Evolutionary conservation across 1,139 yeast genomes (phyloP), one percentile per base, ranked within the genome.

Genomic region (Candida labiduridarum): DNA sequence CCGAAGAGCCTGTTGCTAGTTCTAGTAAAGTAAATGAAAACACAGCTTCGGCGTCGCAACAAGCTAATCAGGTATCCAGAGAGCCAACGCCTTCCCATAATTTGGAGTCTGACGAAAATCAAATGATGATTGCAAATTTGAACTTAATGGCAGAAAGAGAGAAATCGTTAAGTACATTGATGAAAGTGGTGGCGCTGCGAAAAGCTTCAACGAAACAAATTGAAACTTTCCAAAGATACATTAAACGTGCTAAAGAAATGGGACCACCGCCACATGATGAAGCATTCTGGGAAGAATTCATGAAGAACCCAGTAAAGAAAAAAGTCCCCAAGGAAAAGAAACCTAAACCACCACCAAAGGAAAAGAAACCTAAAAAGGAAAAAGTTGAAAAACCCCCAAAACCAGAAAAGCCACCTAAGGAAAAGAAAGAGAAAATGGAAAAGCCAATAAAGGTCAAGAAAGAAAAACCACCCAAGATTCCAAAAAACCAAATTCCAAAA

Each of bases 121-220:
- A 86, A 47, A 82, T 87, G 49, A 89, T 91, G 87, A 89, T 92
- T 56, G 82, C 85, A 7, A 89, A 91, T 60, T 76, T 92, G 58
- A 91, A 91, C 58, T 77, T 87, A 2, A 84, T 92, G 66, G 97
- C 97, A 0, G 78, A 88, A 44, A 76, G 79, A 4, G 96, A 91
- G 59, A 76, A 82, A 1, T 78, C 84, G 7, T 68, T 92, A 47
- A 86, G 84, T 57, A 70, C 79, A 2, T 69, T 92, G 49, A 90
- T 92, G 97, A 83, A 85, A 54, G 79, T 78, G 6, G 96, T 92
- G 1, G 97, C 98, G 0, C 80, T 85, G 53, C 96, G 96, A 2
- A 76, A 74, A 30, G 96, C 97, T 0, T 66, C 84, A 0, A 79
- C 82, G 1, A 84, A 79, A 8, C 94, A 90, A 63, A 86, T 92